These are phyloP conservation scores for Ramaria sp. DNA, from an alignment of 768 basidiomycete genomes.

Conservation along the genomic window DNA sequence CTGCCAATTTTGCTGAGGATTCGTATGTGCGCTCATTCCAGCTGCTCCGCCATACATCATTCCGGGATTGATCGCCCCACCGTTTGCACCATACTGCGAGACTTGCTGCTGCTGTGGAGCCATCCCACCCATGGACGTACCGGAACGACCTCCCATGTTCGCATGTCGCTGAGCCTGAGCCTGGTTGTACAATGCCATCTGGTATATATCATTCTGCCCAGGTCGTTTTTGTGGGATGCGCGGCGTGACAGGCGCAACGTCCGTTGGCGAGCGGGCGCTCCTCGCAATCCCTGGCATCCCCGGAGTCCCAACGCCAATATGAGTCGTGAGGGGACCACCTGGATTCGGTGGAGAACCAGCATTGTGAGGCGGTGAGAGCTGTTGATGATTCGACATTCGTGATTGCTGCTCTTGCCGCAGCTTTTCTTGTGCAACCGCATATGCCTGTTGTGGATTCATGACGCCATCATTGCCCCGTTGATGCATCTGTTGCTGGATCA, in stretches of 20 bases:
- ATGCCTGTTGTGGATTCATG: background rate
- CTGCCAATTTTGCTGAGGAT: background rate
- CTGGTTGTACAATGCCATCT: slow-evolving; percentile 9
- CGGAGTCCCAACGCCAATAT: slow-evolving; percentile 26
- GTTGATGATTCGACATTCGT: slow-evolving; percentile 19
- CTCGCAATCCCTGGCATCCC: slow-evolving; percentile 19
- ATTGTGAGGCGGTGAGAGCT: slow-evolving; percentile 30
- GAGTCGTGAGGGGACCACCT: background rate
- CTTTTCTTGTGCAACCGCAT: slow-evolving; percentile 19
- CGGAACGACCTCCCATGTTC: slow-evolving; percentile 9
- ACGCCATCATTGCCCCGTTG: slow-evolving; percentile 3
- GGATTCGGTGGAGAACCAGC: slow-evolving; percentile 24
- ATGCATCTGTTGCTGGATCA: slow-evolving; percentile 27
- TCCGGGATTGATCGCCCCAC: slow-evolving; percentile 3
- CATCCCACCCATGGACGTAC: slow-evolving; percentile 17
- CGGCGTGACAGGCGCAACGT: slow-evolving; percentile 40
- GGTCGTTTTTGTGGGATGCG: slow-evolving; percentile 30
- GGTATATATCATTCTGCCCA: slow-evolving; percentile 20
- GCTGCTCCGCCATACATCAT: slow-evolving; percentile 5
- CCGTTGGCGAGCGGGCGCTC: slow-evolving; percentile 67
- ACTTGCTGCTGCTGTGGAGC: slow-evolving; percentile 47
- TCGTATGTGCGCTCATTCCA: background rate
- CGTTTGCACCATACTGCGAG: slow-evolving; percentile 8
- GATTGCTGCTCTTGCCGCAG: slow-evolving; percentile 26
- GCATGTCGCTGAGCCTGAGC: slow-evolving; percentile 8